A percentile compares a stretch with the other conserved stretches of the same genome.
phyloP scores from a whole-genome alignment of 805 yeast species.

The Soucietia sequanensis region DNA sequence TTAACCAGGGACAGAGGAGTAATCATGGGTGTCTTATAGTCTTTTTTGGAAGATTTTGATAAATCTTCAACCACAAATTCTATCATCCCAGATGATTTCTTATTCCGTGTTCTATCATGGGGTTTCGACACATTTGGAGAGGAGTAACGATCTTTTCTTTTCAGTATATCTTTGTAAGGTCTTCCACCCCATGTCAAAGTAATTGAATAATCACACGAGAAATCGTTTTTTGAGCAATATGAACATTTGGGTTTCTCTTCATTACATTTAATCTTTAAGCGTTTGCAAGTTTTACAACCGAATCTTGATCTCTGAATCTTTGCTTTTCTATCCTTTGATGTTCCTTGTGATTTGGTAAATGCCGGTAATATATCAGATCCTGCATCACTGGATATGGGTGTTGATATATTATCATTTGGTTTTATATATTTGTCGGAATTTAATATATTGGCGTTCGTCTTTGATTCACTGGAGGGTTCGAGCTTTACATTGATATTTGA shows the following conservation, averaged over 20 bases:
- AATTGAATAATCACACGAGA: constrained; percentile 61
- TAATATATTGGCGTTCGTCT: no score
- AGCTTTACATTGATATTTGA: no score
- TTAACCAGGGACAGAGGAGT: not conserved
- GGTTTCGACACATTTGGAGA: constrained; percentile 1
- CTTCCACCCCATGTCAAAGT: constrained; percentile 75
- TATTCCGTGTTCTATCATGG: not conserved
- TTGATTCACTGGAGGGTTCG: no score
- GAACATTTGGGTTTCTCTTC: constrained; percentile 64
- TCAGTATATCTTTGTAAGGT: constrained; percentile 49
- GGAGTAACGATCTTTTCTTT: constrained; percentile 27
- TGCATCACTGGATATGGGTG: no score
- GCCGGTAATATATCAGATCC: no score
- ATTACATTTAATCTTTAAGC: constrained; percentile 65
- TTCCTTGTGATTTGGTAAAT: no score
- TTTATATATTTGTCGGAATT: no score
- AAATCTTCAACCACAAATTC: constrained; percentile 4
- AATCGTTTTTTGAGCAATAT: constrained; percentile 47
- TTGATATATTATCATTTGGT: no score
- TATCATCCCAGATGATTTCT: not conserved
- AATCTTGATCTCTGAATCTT: constrained; percentile 46
- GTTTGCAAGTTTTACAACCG: constrained; percentile 64
- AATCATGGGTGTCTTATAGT: not conserved
- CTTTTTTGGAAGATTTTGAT: not conserved
- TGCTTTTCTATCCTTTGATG: no score